These are phyloP conservation scores for Cytospora mali DNA, from an alignment of 2,329 filamentous ascomycete genomes.

Conservation along the genomic window DNA sequence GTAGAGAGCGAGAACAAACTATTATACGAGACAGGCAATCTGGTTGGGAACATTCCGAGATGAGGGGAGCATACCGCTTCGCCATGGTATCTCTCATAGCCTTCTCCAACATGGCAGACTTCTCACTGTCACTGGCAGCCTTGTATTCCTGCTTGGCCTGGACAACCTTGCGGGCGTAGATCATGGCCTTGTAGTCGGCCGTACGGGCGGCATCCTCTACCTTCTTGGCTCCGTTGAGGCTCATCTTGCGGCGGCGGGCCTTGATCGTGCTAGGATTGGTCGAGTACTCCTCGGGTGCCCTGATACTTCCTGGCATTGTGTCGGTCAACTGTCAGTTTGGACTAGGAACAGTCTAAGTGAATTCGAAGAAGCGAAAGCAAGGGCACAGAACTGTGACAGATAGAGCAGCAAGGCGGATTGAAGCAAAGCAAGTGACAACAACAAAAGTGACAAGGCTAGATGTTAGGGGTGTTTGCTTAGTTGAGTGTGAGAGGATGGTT, in stretches of 20 bases:
- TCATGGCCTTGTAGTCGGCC: conserved; percentile 30
- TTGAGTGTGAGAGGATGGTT: neutral
- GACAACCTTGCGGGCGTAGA: conserved; percentile 20
- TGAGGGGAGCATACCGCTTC: conserved; percentile 16
- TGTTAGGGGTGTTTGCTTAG: neutral
- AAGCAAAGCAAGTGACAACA: too few species aligned
- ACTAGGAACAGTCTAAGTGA: too few species aligned
- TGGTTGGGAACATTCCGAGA: neutral
- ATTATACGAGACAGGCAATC: too few species aligned
- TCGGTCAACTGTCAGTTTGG: neutral
- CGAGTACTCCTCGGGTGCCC: conserved; percentile 31
- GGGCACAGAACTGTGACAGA: neutral
- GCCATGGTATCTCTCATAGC: conserved; percentile 26
- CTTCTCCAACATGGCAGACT: conserved; percentile 16
- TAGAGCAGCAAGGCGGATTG: too few species aligned
- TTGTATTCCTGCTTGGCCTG: conserved; percentile 16
- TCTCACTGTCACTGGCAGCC: conserved; percentile 13
- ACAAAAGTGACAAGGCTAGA: neutral
- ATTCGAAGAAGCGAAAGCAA: neutral
- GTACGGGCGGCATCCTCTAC: conserved; percentile 15
- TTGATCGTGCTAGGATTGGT: conserved; percentile 34
- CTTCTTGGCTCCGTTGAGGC: conserved; percentile 1
- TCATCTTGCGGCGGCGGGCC: conserved; percentile 31
- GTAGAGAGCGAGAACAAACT: neutral
- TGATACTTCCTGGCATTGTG: neutral